Base-by-base conservation (phyloP, 495 filamentous ascomycete species). In the Podospora anserina region DNA sequence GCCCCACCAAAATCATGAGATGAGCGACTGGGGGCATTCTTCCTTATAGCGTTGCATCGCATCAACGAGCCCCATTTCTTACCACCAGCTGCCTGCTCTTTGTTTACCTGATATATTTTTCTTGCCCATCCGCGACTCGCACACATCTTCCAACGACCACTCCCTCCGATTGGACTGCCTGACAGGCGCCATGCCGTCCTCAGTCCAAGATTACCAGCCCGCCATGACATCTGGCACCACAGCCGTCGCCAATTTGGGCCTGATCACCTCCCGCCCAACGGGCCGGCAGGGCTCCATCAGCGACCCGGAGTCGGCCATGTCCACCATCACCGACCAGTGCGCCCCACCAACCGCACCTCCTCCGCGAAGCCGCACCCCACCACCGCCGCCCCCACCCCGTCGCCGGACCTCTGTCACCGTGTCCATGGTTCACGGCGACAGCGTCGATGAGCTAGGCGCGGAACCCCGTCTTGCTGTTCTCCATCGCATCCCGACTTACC, bases 401-500 rank as follows among this genome's bases (percentile, higher is more conserved):
- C 39, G 39, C 39, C 39, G 39, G 39, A 18, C 39, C 39, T 49
- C 39, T 49, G 39, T 49, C 39, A 0, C 39, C 39, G 13, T 49
- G 39, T 11, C 39, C 15, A 3, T 11, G 6, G 39, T 49, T 16
- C 9, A 6, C 39, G 39, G 39, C 39, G 13, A 49, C 39, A 49
- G 39, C 39, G 9, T 58, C 23, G 55, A 19, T 58, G 55, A 19
- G 6, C n/a, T n/a, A 18, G 23, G n/a, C 7, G 61, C 61, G 3
- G 30, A 63, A 49, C 68, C 11, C n/a, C 15, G 58, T n/a, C 44
- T 56, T 34, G 60, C 32, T 56, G 61, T 66, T 20, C 71, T 77
- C 49, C 69, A 73, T 49, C 61, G 73, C 30, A 65, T 75, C 2
- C 75, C 75, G 27, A 77, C 75, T 15, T 70, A 72, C 55, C 69